Conservation (phyloP, 441 rosid genomes). For the Daphne laureola region DNA sequence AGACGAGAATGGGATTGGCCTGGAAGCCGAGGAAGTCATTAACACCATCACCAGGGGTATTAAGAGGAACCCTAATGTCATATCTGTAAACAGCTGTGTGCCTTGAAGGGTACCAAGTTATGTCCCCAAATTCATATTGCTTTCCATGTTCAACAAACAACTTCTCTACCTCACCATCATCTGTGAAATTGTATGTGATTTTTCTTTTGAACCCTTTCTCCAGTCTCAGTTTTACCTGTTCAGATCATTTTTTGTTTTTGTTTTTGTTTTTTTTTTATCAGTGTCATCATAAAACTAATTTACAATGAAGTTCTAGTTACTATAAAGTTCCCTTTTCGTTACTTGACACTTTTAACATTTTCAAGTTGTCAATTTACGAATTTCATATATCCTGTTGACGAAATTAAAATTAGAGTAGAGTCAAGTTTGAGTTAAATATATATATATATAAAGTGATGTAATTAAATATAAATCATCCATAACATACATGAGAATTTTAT, state of each 20-base stretch:
- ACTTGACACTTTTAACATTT: no score
- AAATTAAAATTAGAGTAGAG: no score
- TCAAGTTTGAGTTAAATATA: no score
- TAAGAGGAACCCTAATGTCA: conserved; percentile 47
- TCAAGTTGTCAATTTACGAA: no score
- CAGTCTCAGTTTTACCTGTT: conserved; percentile 54
- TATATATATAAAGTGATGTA: no score
- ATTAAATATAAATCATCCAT: no score
- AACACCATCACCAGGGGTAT: conserved; percentile 43
- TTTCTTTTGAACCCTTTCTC: conserved; percentile 71
- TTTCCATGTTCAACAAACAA: conserved; percentile 45
- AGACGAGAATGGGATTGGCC: conserved; percentile 43
- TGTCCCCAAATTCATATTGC: conserved; percentile 64
- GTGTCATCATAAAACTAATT: no score
- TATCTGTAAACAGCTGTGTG: conserved; percentile 63
- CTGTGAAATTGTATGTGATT: conserved; percentile 55
- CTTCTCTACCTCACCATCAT: conserved; percentile 51
- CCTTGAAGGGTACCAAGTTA: conserved; percentile 83
- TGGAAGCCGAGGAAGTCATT: conserved; percentile 78
- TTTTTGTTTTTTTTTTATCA: no score
- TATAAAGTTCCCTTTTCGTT: no score
- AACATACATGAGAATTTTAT: no score
- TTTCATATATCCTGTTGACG: no score
- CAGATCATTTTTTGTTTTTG: not conserved
- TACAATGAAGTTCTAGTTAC: no score